These are phyloP conservation scores for Olyra latifolia DNA, from an alignment of 176 grass and related monocot genomes.

Conservation along the genomic window DNA sequence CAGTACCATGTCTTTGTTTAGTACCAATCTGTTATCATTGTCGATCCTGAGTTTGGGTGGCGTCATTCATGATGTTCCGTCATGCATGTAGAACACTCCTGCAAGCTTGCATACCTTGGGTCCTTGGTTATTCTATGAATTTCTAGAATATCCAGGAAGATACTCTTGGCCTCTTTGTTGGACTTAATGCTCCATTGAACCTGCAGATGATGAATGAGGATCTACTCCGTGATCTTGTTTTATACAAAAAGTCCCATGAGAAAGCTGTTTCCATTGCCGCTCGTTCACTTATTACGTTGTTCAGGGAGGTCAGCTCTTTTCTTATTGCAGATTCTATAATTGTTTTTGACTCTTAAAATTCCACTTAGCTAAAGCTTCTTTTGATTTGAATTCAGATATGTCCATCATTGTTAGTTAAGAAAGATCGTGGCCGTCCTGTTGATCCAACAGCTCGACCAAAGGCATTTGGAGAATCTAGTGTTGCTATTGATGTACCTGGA, in stretches of 20 bases:
- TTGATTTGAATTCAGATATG: conserved; percentile 77
- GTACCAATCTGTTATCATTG: background rate
- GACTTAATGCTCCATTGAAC: background rate
- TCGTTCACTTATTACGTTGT: conserved; percentile 85
- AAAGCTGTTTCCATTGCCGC: conserved; percentile 97
- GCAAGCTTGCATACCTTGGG: background rate
- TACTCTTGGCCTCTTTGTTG: background rate
- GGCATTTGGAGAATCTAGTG: conserved; percentile 78
- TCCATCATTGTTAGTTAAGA: conserved; percentile 91
- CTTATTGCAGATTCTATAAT: conserved; percentile 5
- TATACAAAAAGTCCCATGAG: conserved; percentile 96
- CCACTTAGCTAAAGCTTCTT: conserved; percentile 22
- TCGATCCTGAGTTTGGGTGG: background rate
- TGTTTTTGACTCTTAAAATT: conserved; percentile 26
- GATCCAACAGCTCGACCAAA: conserved; percentile 86
- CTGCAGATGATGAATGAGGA: conserved; percentile 94
- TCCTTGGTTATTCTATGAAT: background rate
- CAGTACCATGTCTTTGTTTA: background rate
- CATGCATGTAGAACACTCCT: background rate
- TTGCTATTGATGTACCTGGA: conserved; percentile 67
- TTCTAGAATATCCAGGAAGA: conserved; percentile 16
- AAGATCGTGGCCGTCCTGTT: conserved; percentile 81
- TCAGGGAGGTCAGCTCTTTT: conserved; percentile 66
- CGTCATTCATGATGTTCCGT: background rate
- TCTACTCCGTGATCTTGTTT: conserved; percentile 92